Evolutionary conservation across 805 yeast genomes (phyloP).

Genomic region (Cyberlindnera petersonii): DNA sequence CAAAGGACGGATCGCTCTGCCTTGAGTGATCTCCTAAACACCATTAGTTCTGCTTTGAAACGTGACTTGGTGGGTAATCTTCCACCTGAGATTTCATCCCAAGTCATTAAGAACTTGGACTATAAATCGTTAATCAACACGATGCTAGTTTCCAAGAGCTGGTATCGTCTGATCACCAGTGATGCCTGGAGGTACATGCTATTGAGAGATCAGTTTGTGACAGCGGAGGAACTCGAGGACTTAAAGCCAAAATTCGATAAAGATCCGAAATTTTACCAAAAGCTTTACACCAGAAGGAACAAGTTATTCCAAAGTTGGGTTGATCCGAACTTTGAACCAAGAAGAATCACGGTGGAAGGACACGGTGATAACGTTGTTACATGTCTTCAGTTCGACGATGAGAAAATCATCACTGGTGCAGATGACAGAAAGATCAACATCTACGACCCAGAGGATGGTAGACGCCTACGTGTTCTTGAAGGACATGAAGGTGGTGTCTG

Average conservation of each 20-base stretch:
- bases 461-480: conserved; percentile 52
- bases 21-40: conserved; percentile 53
- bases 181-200: conserved; percentile 69
- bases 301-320: conserved; percentile 63
- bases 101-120: conserved; percentile 63
- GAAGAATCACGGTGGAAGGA: conserved; percentile 59
- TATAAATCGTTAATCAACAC: conserved; percentile 55
- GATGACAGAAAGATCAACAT: conserved; percentile 82
- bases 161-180: conserved; percentile 64
- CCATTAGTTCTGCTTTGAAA: conserved; percentile 52
- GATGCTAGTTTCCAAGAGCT: conserved; percentile 59
- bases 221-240: conserved; percentile 41
- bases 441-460: conserved; percentile 73
- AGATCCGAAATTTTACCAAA: conserved; percentile 12
- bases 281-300: conserved; percentile 23
- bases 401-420: conserved; percentile 86
- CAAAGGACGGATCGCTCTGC: conserved; percentile 56
- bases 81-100: conserved; percentile 71
- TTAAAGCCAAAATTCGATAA: conserved; percentile 2
- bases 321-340: conserved; percentile 66
- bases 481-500: conserved; percentile 99
- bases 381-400: conserved; percentile 89
- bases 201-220: conserved; percentile 56
- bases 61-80: conserved; percentile 68
- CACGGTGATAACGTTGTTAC: conserved; percentile 86